Evolutionary conservation across 2,329 filamentous ascomycete genomes (phyloP).

Genomic region (Colletotrichum spinosum): DNA sequence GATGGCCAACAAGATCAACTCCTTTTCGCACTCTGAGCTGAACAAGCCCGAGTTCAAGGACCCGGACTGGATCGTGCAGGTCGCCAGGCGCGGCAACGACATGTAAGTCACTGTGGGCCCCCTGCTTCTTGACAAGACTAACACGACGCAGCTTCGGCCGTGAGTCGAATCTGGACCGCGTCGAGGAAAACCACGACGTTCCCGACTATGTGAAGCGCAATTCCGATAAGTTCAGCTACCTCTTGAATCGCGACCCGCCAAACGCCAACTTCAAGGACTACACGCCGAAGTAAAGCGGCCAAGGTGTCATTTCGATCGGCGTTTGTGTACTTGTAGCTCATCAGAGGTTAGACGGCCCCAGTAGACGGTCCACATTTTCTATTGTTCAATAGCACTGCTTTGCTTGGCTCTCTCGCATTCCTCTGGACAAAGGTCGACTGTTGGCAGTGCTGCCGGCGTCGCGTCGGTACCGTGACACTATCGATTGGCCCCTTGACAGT

Average conservation of each 20-base stretch:
- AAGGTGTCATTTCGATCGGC: not conserved
- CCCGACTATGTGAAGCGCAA: constrained; percentile 53
- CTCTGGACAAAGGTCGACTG: no score
- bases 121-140: constrained; percentile 44
- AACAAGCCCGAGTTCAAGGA: constrained; percentile 55
- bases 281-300: constrained; percentile 1
- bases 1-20: constrained; percentile 64
- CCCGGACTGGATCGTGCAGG: constrained; percentile 51
- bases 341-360: no score
- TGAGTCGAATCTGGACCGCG: constrained; percentile 39
- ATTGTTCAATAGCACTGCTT: no score
- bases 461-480: no score
- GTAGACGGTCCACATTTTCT: no score
- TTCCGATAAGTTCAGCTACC: constrained; percentile 47
- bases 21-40: constrained; percentile 53
- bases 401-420: no score
- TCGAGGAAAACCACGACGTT: constrained; percentile 55
- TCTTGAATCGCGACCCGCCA: constrained; percentile 52
- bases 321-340: no score
- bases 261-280: constrained; percentile 52
- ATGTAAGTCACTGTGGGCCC: constrained; percentile 50
- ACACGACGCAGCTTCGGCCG: constrained; percentile 38
- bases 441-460: no score
- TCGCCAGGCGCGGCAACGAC: constrained; percentile 56
- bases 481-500: no score